Percentiles rank a stretch among this genome's conserved stretches.
Conservation (phyloP, 768 basidiomycete species). For the Leccinum rimulosum region DNA sequence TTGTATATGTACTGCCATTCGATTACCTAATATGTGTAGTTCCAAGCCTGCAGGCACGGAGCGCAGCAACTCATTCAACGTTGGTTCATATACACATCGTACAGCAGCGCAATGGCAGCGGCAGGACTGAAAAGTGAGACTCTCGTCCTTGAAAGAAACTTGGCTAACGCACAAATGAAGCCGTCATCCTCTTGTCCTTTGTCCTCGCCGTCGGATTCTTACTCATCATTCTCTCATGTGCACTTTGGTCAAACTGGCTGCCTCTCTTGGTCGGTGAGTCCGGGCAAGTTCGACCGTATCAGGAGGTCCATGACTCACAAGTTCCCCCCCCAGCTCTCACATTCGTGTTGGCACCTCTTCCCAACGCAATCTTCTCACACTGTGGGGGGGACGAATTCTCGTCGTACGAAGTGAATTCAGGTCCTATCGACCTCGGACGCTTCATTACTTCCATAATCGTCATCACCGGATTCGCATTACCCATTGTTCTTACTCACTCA, state of each 20-base stretch:
- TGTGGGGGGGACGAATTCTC: conserved; percentile 90
- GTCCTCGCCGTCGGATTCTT: conserved; percentile 98
- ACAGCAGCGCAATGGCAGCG: conserved; percentile 45
- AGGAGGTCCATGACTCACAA: neutral
- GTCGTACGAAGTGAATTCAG: conserved; percentile 65
- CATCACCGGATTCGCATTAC: conserved; percentile 90
- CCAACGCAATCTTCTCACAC: conserved; percentile 92
- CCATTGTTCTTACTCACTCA: conserved; percentile 89
- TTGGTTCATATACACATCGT: neutral
- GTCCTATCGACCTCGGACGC: conserved; percentile 85
- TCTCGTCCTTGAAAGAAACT: neutral
- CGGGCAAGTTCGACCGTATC: neutral
- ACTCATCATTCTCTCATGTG: conserved; percentile 95
- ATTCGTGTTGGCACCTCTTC: conserved; percentile 93
- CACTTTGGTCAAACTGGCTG: conserved; percentile 94
- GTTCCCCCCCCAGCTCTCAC: conserved; percentile 62
- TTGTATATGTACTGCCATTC: neutral
- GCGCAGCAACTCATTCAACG: conserved; percentile 6
- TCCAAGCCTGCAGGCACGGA: neutral
- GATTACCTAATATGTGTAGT: conserved; percentile 24
- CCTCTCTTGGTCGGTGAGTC: conserved; percentile 90
- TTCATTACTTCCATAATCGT: conserved; percentile 92
- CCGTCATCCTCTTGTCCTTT: conserved; percentile 95
- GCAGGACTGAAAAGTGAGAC: conserved; percentile 69
- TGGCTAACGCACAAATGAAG: conserved; percentile 39